Evolutionary conservation across 1,284 basidiomycete species (phyloP).

Genomic region (Peniophora sp.): DNA sequence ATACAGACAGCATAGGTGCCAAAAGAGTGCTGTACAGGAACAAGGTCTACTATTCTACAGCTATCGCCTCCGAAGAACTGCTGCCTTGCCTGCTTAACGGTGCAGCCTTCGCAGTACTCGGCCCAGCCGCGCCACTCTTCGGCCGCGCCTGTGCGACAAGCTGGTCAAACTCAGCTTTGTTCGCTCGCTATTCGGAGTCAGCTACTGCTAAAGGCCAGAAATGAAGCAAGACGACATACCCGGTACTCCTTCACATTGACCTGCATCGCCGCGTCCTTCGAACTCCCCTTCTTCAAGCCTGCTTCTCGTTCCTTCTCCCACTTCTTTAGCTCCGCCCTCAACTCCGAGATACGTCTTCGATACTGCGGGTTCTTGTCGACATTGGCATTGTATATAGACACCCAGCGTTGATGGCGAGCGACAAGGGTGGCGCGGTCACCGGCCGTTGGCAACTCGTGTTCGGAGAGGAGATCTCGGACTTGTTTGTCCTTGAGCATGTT

Average conservation of each 20-base stretch:
- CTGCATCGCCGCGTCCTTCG: slow-evolving; percentile 32
- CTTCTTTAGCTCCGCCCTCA: slow-evolving; percentile 44
- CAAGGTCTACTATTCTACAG: no score
- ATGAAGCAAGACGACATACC: slow-evolving; percentile 24
- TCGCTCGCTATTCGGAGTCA: slow-evolving; percentile 27
- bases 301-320: slow-evolving; percentile 45
- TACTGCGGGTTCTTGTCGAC: slow-evolving; percentile 44
- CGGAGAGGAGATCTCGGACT: slow-evolving; percentile 47
- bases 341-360: slow-evolving; percentile 38
- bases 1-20: no score
- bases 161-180: slow-evolving; percentile 35
- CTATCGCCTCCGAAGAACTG: no score
- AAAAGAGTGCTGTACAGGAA: no score
- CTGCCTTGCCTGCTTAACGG: no score
- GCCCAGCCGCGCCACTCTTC: background rate
- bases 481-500: slow-evolving; percentile 53
- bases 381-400: slow-evolving; percentile 63
- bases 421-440: slow-evolving; percentile 48
- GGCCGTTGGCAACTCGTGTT: slow-evolving; percentile 39
- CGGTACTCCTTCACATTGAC: slow-evolving; percentile 38
- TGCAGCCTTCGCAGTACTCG: no score
- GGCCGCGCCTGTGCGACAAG: slow-evolving; percentile 33
- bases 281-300: slow-evolving; percentile 19
- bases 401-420: slow-evolving; percentile 57
- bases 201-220: background rate